phyloP scores from a whole-genome alignment of 2,329 filamentous ascomycete species.

The Zalaria obscura region DNA sequence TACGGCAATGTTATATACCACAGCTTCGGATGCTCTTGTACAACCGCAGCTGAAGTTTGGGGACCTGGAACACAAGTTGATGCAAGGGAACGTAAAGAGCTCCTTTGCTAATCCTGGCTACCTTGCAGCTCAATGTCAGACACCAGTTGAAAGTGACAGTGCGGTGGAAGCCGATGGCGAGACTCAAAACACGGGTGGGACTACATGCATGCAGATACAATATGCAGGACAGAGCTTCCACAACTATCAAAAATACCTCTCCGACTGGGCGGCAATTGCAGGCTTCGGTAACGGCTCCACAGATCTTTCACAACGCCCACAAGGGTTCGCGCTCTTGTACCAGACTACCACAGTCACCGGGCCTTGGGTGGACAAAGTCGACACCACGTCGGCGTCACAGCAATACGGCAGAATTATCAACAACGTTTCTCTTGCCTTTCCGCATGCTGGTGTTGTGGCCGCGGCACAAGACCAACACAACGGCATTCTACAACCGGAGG shows the following conservation, averaged over 20 bases:
- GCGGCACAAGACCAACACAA: constrained; percentile 50
- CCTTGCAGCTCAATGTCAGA: constrained; percentile 42
- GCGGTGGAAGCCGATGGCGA: constrained; percentile 19
- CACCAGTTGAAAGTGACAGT: constrained; percentile 35
- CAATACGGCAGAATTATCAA: constrained; percentile 47
- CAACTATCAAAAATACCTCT: constrained; percentile 50
- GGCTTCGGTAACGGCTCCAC: constrained; percentile 28
- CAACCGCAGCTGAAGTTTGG: constrained; percentile 55
- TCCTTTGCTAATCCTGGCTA: constrained; percentile 51
- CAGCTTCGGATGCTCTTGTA: constrained; percentile 62
- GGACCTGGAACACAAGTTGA: constrained; percentile 29
- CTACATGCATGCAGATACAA: constrained; percentile 53
- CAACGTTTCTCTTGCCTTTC: constrained; percentile 65
- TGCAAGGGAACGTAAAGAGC: constrained; percentile 44
- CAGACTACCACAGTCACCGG: constrained; percentile 61
- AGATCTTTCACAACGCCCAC: constrained; percentile 37
- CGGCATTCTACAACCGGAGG: constrained; percentile 53
- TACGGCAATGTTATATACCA: constrained; percentile 58
- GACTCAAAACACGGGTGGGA: constrained; percentile 17
- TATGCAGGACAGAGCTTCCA: constrained; percentile 57
- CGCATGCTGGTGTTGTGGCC: constrained; percentile 53
- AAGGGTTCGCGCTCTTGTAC: constrained; percentile 47
- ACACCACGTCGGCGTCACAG: constrained; percentile 42
- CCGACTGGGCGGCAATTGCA: constrained; percentile 39
- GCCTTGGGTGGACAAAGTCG: constrained; percentile 50